phyloP scores from a whole-genome alignment of 2,329 filamentous ascomycete genomes.

The Epichloe scottii region DNA sequence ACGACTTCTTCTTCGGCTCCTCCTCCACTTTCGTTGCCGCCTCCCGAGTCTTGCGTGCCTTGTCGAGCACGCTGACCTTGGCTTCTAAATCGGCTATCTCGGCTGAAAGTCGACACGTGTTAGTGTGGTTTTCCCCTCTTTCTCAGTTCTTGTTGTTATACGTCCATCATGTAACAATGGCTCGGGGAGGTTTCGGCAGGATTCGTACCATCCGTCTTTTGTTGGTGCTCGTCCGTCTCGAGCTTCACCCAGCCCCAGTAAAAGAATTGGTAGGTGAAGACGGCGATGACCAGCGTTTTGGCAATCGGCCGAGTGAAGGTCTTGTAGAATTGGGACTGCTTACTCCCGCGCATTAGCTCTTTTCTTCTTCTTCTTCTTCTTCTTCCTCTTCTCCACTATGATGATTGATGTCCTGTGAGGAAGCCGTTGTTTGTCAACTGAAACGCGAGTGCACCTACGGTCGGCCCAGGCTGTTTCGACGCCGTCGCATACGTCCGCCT shows the following conservation, averaged over 20 bases:
- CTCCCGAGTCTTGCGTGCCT: constrained; percentile 1
- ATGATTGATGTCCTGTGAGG: not conserved
- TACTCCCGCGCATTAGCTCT: not conserved
- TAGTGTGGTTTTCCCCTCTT: not conserved
- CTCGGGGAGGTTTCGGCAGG: not conserved
- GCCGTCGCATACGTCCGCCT: constrained; percentile 14
- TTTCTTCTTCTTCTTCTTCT: not conserved
- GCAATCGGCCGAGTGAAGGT: constrained; percentile 60
- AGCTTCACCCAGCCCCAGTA: constrained; percentile 67
- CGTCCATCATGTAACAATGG: not conserved
- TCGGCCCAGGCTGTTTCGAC: constrained; percentile 13
- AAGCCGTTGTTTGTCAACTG: not conserved
- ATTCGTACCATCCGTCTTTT: constrained; percentile 40
- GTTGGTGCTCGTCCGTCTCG: constrained; percentile 56
- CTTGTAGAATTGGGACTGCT: constrained; percentile 57
- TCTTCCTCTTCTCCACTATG: not conserved
- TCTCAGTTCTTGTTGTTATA: not conserved
- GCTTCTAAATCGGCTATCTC: constrained; percentile 26
- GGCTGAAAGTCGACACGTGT: constrained; percentile 8
- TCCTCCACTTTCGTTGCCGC: not conserved
- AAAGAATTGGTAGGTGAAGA: constrained; percentile 65
- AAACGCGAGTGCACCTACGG: constrained; percentile 9
- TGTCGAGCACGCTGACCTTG: constrained; percentile 23
- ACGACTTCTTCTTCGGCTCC: constrained; percentile 9
- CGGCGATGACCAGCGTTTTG: constrained; percentile 62